phyloP scores from a whole-genome alignment of 2,329 filamentous ascomycete genomes.

The Colletotrichum sp. region DNA sequence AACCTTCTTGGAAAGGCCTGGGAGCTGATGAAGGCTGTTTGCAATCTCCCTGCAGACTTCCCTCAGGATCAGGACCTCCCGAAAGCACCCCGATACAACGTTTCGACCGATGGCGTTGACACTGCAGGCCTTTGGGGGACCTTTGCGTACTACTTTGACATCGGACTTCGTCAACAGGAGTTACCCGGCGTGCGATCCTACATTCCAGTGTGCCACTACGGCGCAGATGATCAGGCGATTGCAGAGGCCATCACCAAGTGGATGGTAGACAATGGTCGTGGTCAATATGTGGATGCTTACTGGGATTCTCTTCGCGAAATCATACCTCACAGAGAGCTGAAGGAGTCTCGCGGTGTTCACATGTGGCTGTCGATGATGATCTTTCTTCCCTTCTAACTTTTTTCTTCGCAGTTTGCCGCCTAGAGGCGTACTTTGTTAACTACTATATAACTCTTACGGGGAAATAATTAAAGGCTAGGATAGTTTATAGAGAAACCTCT shows the following conservation, averaged over 20 bases:
- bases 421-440: too few relatives aligned
- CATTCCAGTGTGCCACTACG: conserved; percentile 7
- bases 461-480: too few relatives aligned
- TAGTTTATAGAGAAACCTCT: too few relatives aligned
- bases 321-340: neutral
- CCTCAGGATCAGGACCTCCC: neutral
- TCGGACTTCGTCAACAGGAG: neutral
- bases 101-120: neutral
- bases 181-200: neutral
- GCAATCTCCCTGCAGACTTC: neutral
- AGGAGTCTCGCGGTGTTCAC: neutral
- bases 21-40: conserved; percentile 3
- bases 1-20: neutral
- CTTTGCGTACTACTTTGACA: conserved; percentile 2
- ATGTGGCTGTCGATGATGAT: too few relatives aligned
- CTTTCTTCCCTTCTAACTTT: too few relatives aligned
- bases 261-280: neutral
- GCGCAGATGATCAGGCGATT: neutral
- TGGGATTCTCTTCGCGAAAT: neutral
- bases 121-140: neutral
- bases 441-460: too few relatives aligned
- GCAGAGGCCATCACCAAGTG: neutral
- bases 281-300: neutral
- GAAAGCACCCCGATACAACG: neutral
- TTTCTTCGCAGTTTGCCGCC: too few relatives aligned